Evolutionary conservation across 2,329 filamentous ascomycete genomes (phyloP).

Genomic region (Diaporthe citri): DNA sequence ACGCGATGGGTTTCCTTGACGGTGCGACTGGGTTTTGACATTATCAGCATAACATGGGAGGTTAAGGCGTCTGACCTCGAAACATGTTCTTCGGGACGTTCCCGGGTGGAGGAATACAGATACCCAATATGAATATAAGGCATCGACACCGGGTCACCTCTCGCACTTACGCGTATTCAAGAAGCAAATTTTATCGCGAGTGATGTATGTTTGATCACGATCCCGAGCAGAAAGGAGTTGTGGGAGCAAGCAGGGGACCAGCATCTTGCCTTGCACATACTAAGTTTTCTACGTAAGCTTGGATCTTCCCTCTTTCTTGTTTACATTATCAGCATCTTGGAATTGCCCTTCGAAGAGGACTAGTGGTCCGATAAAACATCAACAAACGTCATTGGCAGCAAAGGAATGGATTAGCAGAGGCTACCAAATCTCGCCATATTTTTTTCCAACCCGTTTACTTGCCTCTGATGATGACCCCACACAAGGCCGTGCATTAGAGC

Average conservation of each 20-base stretch:
- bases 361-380: not conserved
- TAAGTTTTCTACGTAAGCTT: not conserved
- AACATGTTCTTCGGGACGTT: not conserved
- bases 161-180: not conserved
- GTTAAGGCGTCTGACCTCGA: not conserved
- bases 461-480: not conserved
- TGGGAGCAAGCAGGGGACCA: too few relatives aligned
- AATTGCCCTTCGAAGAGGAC: too few relatives aligned
- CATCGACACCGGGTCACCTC: not conserved
- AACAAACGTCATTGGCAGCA: not conserved
- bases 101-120: not conserved
- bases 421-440: not conserved
- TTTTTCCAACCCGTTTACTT: not conserved
- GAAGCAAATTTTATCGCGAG: not conserved
- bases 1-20: too few relatives aligned
- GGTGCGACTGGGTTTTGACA: not conserved
- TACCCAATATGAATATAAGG: conserved; percentile 21
- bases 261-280: too few relatives aligned
- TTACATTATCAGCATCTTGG: not conserved
- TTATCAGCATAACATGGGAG: not conserved
- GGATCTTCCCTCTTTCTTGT: too few relatives aligned
- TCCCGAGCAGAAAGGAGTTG: too few relatives aligned
- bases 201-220: not conserved
- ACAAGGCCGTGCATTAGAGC: not conserved
- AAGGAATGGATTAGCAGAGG: not conserved